phyloP scores from a whole-genome alignment of 345 rosid genomes.

The Salix dunnii region DNA sequence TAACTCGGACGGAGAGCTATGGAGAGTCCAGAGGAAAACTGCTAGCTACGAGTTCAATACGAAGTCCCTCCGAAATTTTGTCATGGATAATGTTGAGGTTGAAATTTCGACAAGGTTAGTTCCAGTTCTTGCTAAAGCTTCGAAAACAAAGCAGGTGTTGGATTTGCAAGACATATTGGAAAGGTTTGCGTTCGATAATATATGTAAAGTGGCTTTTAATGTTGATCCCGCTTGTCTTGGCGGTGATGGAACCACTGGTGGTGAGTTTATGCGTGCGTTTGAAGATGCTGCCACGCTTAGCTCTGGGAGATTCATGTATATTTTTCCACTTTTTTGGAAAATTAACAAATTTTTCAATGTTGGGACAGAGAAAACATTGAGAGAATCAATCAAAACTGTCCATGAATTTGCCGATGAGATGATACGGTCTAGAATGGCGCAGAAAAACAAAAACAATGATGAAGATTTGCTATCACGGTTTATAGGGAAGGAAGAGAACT shows the following conservation, averaged over 20 bases:
- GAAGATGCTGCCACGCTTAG: slow-evolving; percentile 25
- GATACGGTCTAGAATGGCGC: slow-evolving; percentile 6
- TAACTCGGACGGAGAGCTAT: slow-evolving; percentile 40
- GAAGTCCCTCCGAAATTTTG: slow-evolving; percentile 35
- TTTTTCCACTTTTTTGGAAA: slow-evolving; percentile 1
- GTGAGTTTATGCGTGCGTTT: slow-evolving; percentile 25
- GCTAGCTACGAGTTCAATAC: slow-evolving; percentile 47
- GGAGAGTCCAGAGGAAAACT: slow-evolving; percentile 43
- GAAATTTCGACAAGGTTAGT: slow-evolving; percentile 31
- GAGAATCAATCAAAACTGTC: slow-evolving; percentile 10
- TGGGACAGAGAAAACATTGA: slow-evolving; percentile 7
- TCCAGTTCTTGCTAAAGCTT: slow-evolving; percentile 26
- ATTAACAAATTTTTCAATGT: slow-evolving; percentile 1
- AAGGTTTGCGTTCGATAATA: slow-evolving; percentile 29
- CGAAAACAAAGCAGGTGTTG: slow-evolving; percentile 12
- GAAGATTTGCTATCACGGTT: slow-evolving; percentile 24
- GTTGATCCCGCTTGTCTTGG: slow-evolving; percentile 17
- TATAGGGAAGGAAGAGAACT: not conserved
- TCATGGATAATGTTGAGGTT: slow-evolving; percentile 26
- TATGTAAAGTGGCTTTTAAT: slow-evolving; percentile 30
- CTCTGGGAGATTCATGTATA: slow-evolving; percentile 17
- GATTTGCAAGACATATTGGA: slow-evolving; percentile 22
- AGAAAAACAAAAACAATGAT: not conserved
- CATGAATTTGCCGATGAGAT: slow-evolving; percentile 15
- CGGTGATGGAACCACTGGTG: slow-evolving; percentile 2